Base-by-base conservation (phyloP, 2,329 filamentous ascomycete genomes). In the Pseudogymnoascus sp. region DNA sequence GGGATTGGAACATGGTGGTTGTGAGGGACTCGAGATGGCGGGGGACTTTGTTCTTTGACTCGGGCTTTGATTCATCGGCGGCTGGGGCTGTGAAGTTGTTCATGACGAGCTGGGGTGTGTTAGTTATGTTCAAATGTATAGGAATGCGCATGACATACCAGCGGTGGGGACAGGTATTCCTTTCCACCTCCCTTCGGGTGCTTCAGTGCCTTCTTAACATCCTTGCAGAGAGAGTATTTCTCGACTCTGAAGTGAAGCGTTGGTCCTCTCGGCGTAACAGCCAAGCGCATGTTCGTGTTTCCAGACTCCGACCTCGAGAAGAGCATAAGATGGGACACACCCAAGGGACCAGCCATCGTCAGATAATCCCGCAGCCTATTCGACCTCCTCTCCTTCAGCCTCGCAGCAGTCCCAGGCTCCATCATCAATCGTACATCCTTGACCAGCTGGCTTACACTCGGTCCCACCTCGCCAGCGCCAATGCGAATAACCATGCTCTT, bases 401-500 rank as follows among this genome's bases (percentile, higher is more conserved):
- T 85, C 66, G 88, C 88, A 3, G 95, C 95, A 3, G 95, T 99
- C 62, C 92, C 90, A 0, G 95, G 95, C 77, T 97, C 92, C 92
- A 99, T 96, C 79, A 97, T 93, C 63, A 83, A 83, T 70, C 95
- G 87, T 64, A 97, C 90, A 78, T 99, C 95, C 70, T 89, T 87
- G 21, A 93, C 93, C 70, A 99, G 81, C 77, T 97, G 93, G 74
- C 88, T 93, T 70, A 99, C 84, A 75, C 90, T 96, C 65, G 91
- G 86, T 64, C 95, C 95, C 61, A 99, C 91, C 74, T 97, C 91
- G 71, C 92, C 90, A 70, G 93, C 93, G 70, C 95, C 95, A 71
- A 97, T 93, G 69, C 95, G 90, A 76, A 99, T 96, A 64, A 99
- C 93, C 93, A 99, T 97, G 75, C 89, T 96, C 82, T 97, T 97